Conservation (phyloP, 2,329 filamentous ascomycete genomes). For the Apiospora hydei region DNA sequence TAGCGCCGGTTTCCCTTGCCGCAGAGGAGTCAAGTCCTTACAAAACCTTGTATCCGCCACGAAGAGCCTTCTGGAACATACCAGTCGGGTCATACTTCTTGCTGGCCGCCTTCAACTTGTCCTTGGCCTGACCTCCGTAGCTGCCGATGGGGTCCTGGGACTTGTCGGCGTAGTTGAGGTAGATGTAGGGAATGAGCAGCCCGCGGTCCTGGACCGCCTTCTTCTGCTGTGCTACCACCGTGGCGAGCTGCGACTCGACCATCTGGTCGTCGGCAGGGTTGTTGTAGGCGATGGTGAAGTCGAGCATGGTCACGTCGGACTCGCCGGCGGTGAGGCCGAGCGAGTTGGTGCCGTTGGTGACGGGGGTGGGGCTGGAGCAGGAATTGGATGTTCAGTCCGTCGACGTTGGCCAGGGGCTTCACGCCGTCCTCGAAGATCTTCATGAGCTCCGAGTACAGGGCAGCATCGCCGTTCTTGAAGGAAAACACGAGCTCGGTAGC, state of each 20-base stretch:
- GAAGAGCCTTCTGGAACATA: slow-evolving; percentile 36
- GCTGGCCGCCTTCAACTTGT: slow-evolving; percentile 31
- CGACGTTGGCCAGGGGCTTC: not conserved
- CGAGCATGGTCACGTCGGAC: not conserved
- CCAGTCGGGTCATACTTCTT: slow-evolving; percentile 37
- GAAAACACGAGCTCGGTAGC: not conserved
- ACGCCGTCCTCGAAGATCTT: not conserved
- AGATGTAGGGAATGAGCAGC: slow-evolving; percentile 24
- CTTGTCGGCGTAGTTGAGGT: slow-evolving; percentile 33
- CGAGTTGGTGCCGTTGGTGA: not conserved
- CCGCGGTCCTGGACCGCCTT: not conserved
- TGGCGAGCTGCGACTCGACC: not conserved
- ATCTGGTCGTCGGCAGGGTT: not conserved
- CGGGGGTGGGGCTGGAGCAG: not conserved
- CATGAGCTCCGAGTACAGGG: not conserved
- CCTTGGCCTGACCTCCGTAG: slow-evolving; percentile 31
- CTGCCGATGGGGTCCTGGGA: slow-evolving; percentile 31
- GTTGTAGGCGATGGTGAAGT: not conserved
- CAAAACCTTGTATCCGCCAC: slow-evolving; percentile 34
- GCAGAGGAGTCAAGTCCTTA: not conserved
- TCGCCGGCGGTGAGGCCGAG: not conserved
- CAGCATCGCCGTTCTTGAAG: not conserved
- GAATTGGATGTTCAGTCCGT: not conserved
- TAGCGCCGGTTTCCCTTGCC: too few species aligned
- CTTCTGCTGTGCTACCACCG: not conserved